Conservation (phyloP, 1,284 basidiomycete species). For the Tilletia indica region DNA sequence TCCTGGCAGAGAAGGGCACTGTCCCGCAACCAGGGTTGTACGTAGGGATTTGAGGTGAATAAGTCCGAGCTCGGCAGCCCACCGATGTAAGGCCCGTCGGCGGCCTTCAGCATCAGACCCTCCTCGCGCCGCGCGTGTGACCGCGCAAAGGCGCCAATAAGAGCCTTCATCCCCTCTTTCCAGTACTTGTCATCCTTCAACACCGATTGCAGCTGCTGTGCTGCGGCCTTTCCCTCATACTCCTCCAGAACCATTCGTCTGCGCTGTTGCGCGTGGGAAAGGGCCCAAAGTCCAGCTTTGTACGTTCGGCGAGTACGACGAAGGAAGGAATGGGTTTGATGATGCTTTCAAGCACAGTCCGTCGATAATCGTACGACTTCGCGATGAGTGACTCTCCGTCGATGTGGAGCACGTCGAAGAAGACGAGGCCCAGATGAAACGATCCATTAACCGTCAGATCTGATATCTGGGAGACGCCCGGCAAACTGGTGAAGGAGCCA, state of each 20-base stretch:
- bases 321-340: constrained; percentile 1
- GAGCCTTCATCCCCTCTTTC: neutral
- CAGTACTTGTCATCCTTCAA: neutral
- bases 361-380: neutral
- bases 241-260: too few species aligned
- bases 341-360: neutral
- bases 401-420: constrained; percentile 15
- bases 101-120: constrained; percentile 7
- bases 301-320: constrained; percentile 7
- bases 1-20: too few species aligned
- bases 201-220: neutral
- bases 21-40: neutral
- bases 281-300: constrained; percentile 9
- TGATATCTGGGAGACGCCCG: neutral
- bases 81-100: constrained; percentile 4
- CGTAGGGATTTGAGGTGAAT: neutral
- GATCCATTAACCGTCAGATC: neutral
- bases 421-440: constrained; percentile 11
- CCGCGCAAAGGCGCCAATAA: neutral
- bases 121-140: constrained; percentile 13
- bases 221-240: neutral
- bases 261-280: neutral
- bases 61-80: neutral
- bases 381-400: constrained; percentile 5
- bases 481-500: neutral